Evolutionary conservation across 176 grass and related monocot genomes (phyloP).

Genomic region (Phoenix dactylifera): DNA sequence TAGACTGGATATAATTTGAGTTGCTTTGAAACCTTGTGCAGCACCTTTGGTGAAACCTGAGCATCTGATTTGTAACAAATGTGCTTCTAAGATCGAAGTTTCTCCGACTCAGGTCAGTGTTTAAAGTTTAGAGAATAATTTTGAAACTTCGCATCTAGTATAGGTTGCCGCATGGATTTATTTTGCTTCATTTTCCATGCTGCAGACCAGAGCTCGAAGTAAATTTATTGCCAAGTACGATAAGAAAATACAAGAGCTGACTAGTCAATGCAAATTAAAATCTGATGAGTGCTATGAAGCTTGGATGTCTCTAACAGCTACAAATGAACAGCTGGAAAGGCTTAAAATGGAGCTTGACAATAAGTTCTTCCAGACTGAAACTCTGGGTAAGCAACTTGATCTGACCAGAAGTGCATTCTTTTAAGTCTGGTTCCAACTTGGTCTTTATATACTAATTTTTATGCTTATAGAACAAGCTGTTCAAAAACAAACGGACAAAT

Average conservation of each 20-base stretch:
- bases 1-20: neutral
- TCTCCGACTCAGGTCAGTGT: slow-evolving; percentile 50
- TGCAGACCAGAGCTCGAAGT: slow-evolving; percentile 35
- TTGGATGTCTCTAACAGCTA: slow-evolving; percentile 63
- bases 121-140: neutral
- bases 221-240: slow-evolving; percentile 81
- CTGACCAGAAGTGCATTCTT: neutral
- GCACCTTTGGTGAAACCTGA: slow-evolving; percentile 19
- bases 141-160: neutral
- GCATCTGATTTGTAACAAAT: slow-evolving; percentile 58
- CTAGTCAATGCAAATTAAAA: slow-evolving; percentile 52
- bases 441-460: neutral
- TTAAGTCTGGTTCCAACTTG: neutral
- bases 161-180: neutral
- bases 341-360: slow-evolving; percentile 74
- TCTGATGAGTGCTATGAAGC: slow-evolving; percentile 77
- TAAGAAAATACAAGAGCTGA: slow-evolving; percentile 87
- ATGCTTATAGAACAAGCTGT: slow-evolving; percentile 47
- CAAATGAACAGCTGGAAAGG: slow-evolving; percentile 57
- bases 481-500: slow-evolving; percentile 32
- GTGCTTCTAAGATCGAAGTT: slow-evolving; percentile 43
- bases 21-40: slow-evolving; percentile 18
- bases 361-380: slow-evolving; percentile 43
- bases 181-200: neutral
- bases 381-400: slow-evolving; percentile 41